Evolutionary conservation across 129 eudicot species (phyloP), one percentile per base, ranked within the genome.

Genomic region (Tagetes patula): DNA sequence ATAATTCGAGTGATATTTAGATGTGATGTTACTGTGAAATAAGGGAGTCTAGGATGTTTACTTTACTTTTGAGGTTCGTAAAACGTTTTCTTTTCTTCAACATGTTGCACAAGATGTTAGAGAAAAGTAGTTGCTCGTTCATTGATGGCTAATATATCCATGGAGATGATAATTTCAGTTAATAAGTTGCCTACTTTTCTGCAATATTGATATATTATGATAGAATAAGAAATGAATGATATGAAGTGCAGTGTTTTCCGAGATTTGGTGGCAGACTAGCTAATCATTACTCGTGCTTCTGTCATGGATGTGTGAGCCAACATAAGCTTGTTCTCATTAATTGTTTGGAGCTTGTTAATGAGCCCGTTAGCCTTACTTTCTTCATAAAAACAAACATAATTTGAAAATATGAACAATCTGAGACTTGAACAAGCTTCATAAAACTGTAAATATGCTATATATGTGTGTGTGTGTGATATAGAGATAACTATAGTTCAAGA

Each of bases 121-220:
- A 58, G 5, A 58, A 58, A 58, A 58, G n/a, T 39, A 32, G 12
- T 58, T 4, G 6, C 7, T n/a, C 31, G 32, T 52, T 8, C 71
- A 43, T 66, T 27, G 54, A 30, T 42, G 50, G 47, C 7, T 64
- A 39, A 14, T 39, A 64, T 64, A 38, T 64, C 32, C 48, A 13
- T 8, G 9, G 12, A 64, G 52, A 41, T 65, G 70, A n/a, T 40
- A 5, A 47, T 46, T 73, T 7, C 38, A 11, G 48, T 63, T 46
- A 34, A 73, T 34, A 62, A n/a, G 62, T 34, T 62, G 37, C 45
- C 8, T 38, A 12, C 53, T 41, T 34, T 45, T 73, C 61, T 48
- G 77, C 48, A 73, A 61, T 34, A 5, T 61, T 12, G 8, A 32
- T 43, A 31, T n/a, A 46, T 33, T 48, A 39, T 33, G 47, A 43